A percentile compares a stretch with the other conserved stretches of the same genome.
phyloP scores from a whole-genome alignment of 176 grass and related monocot genomes.

The Carex myosuroides region DNA sequence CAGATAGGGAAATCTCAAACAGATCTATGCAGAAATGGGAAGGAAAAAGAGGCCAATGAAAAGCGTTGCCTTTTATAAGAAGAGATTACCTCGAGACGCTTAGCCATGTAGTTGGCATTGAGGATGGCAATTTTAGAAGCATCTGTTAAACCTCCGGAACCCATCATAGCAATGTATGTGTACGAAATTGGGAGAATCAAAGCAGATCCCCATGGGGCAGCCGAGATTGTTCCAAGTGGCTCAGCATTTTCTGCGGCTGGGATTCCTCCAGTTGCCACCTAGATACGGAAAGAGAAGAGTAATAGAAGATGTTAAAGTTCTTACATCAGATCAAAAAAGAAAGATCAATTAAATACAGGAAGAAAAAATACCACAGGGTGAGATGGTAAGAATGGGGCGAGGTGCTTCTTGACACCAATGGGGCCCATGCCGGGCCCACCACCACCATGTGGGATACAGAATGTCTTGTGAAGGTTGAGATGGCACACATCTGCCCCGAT shows the following conservation, averaged over 20 bases:
- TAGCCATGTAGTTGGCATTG: slow-evolving; percentile 98
- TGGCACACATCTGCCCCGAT: slow-evolving; percentile 99
- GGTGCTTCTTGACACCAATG: slow-evolving; percentile 98
- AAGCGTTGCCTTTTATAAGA: neutral
- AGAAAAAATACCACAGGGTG: slow-evolving; percentile 75
- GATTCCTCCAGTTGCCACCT: slow-evolving; percentile 87
- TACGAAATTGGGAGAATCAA: slow-evolving; percentile 98
- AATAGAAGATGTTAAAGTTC: neutral
- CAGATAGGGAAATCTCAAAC: neutral
- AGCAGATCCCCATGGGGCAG: slow-evolving; percentile 98
- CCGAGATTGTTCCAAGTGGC: slow-evolving; percentile 85
- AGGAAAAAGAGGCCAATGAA: neutral
- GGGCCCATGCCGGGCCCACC: slow-evolving; percentile 99
- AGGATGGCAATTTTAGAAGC: slow-evolving; percentile 97
- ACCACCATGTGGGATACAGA: slow-evolving; percentile 98
- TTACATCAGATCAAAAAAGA: neutral
- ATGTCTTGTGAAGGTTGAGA: slow-evolving; percentile 98
- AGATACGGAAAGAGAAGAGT: neutral
- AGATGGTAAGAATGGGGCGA: slow-evolving; percentile 96
- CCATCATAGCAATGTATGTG: slow-evolving; percentile 99
- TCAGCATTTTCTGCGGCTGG: slow-evolving; percentile 75
- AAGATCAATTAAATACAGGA: neutral
- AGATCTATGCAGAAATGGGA: neutral
- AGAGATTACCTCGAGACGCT: slow-evolving; percentile 82
- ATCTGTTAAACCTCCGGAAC: slow-evolving; percentile 82